Percentiles rank a stretch among this genome's conserved stretches.
Evolutionary conservation across 345 rosid genomes (phyloP).

Genomic region (Salix dunnii): DNA sequence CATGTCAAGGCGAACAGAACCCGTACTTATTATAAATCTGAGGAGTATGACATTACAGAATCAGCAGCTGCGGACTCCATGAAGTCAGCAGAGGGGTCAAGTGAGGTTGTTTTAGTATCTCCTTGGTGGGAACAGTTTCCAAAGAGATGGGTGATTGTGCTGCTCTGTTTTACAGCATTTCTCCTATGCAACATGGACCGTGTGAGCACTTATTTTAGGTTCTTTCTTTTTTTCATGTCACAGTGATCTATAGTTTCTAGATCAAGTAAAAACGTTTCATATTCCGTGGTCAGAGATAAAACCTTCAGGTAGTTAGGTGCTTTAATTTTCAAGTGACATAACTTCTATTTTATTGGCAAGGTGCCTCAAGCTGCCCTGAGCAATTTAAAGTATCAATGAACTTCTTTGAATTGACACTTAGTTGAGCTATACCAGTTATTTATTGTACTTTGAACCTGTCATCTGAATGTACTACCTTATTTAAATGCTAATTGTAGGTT

Average conservation of each 20-base stretch:
- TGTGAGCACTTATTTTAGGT: slow-evolving; percentile 39
- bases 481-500: slow-evolving; percentile 50
- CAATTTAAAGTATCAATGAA: neutral
- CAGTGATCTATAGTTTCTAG: neutral
- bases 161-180: slow-evolving; percentile 79
- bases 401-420: neutral
- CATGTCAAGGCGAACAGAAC: slow-evolving; percentile 1
- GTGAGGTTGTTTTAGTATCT: slow-evolving; percentile 49
- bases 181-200: slow-evolving; percentile 98
- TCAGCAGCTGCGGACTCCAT: slow-evolving; percentile 48
- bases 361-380: slow-evolving; percentile 3
- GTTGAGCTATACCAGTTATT: neutral
- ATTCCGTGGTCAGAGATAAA: neutral
- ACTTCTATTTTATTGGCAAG: neutral
- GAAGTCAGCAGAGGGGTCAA: slow-evolving; percentile 44
- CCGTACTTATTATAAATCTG: slow-evolving; percentile 74
- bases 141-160: slow-evolving; percentile 80
- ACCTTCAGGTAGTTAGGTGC: neutral
- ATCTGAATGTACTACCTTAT: slow-evolving; percentile 11
- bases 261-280: neutral
- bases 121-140: slow-evolving; percentile 87
- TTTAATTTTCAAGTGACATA: neutral
- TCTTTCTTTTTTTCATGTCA: neutral
- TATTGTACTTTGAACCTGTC: neutral
- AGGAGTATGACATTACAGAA: slow-evolving; percentile 61